Conservation (phyloP, 257 asterid genomes). For the Paulownia fortunei region DNA sequence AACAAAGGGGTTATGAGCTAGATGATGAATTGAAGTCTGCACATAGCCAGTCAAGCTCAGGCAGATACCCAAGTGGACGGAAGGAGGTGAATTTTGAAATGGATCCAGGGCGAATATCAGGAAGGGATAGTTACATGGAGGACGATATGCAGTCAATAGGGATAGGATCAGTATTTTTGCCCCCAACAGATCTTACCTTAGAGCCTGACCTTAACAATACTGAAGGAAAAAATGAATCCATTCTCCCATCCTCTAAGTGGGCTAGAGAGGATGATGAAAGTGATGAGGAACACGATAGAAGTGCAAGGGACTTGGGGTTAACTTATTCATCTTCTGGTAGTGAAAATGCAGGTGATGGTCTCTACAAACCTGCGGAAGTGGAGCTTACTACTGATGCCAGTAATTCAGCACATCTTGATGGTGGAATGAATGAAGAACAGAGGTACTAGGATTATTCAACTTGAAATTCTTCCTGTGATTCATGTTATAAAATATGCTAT, state of each 20-base stretch:
- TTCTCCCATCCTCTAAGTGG: too few relatives aligned
- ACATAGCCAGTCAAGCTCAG: constrained; percentile 63
- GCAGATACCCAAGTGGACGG: too few relatives aligned
- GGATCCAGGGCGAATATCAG: constrained; percentile 49
- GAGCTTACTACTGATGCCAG: constrained; percentile 63
- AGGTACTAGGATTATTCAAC: constrained; percentile 49
- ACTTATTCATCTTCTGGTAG: too few relatives aligned
- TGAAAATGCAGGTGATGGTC: constrained; percentile 66
- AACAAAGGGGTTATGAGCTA: constrained; percentile 74
- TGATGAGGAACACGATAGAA: too few relatives aligned
- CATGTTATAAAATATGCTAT: not conserved
- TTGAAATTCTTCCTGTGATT: constrained; percentile 7
- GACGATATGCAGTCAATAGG: constrained; percentile 51
- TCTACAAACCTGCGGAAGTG: constrained; percentile 49
- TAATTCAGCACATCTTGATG: constrained; percentile 57
- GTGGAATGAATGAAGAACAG: constrained; percentile 79
- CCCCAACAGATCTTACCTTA: constrained; percentile 40
- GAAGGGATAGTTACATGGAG: constrained; percentile 55
- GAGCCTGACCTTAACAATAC: constrained; percentile 41
- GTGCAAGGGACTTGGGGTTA: too few relatives aligned
- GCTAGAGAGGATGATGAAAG: too few relatives aligned
- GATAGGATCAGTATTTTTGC: constrained; percentile 44
- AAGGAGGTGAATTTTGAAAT: constrained; percentile 55
- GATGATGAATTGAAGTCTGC: constrained; percentile 72
- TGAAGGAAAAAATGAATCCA: constrained; percentile 62